Evolutionary conservation across 768 basidiomycete species (phyloP), one percentile per base, ranked within the genome.

Genomic region (Phaeotremella skinneri): DNA sequence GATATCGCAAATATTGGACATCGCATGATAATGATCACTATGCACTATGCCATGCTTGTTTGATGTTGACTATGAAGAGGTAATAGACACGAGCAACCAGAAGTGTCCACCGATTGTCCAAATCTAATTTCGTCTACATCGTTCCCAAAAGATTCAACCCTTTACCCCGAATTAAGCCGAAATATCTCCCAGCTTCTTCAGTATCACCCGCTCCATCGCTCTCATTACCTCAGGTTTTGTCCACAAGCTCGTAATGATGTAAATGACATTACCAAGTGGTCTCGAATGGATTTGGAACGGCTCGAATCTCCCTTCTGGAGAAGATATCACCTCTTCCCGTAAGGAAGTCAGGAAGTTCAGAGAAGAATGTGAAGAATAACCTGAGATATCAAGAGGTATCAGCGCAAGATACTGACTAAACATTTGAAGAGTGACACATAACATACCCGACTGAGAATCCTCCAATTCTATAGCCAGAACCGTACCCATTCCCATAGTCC

Each of bases 401-500:
- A n/a, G n/a, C n/a, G n/a, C n/a, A n/a, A n/a, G n/a, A n/a, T n/a
- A n/a, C n/a, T n/a, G 4, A 6, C 13, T 25, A 20, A n/a, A n/a
- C n/a, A n/a, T n/a, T 20, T 17, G 26, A 56, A 45, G 23, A 37
- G 37, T 6, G 32, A 13, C 23, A 32, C n/a, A n/a, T n/a, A 54
- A 60, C 62, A 64, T 52, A 60, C 61, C 59, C 3, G 59, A 54
- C 45, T 47, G 55, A 4, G 84, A 86, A 64, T 82, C 73, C 11
- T 69, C 81, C 32, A 96, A 74, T 67, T 86, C 88, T 72, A 97
- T 83, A 2, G 86, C 84, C 7, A 96, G 79, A 2, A 97, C 88
- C 13, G 86, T 89, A 2, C 93, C 93, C 49, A 97, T 78, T 0
- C 91, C 80, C 92, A 97, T 96, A 4, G 82, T 83, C 57, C 89